These are phyloP conservation scores for Tricholoma terreum DNA, from an alignment of 768 basidiomycete genomes.

Conservation along the genomic window DNA sequence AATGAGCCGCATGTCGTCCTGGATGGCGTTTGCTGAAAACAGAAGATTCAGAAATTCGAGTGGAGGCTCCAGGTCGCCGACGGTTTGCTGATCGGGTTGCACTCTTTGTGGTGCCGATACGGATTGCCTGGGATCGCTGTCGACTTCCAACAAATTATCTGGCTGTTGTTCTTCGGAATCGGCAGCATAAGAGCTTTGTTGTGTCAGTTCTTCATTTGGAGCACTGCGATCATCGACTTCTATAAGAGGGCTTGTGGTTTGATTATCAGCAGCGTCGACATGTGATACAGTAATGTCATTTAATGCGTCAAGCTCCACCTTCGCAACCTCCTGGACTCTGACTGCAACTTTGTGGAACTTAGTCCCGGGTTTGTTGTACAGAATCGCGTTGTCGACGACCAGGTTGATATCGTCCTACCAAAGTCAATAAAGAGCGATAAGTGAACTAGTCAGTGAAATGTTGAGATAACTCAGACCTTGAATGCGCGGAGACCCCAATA, in stretches of 20 bases:
- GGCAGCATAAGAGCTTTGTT: not conserved
- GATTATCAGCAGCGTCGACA: not conserved
- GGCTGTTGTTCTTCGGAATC: not conserved
- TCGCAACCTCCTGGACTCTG: conserved; percentile 46
- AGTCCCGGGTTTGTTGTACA: conserved; percentile 81
- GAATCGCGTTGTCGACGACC: conserved; percentile 80
- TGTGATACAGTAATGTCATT: conserved; percentile 23
- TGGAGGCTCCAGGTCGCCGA: conserved; percentile 78
- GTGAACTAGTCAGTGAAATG: not conserved
- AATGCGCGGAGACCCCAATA: conserved; percentile 80
- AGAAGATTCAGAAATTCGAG: conserved; percentile 55
- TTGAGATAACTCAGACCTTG: conserved; percentile 42
- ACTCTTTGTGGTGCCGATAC: conserved; percentile 6
- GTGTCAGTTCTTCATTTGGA: not conserved
- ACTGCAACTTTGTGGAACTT: conserved; percentile 66
- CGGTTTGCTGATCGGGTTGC: not conserved
- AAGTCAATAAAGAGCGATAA: not conserved
- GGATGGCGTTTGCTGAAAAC: conserved; percentile 47
- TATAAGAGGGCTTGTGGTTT: not conserved
- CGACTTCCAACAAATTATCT: not conserved
- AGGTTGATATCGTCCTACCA: conserved; percentile 75
- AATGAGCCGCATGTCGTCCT: conserved; percentile 51
- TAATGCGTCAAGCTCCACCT: conserved; percentile 43
- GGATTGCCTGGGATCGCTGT: not conserved
- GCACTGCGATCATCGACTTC: not conserved